Base-by-base conservation (phyloP, 2,329 filamentous ascomycete genomes). In the Aureobasidium leucospermi region DNA sequence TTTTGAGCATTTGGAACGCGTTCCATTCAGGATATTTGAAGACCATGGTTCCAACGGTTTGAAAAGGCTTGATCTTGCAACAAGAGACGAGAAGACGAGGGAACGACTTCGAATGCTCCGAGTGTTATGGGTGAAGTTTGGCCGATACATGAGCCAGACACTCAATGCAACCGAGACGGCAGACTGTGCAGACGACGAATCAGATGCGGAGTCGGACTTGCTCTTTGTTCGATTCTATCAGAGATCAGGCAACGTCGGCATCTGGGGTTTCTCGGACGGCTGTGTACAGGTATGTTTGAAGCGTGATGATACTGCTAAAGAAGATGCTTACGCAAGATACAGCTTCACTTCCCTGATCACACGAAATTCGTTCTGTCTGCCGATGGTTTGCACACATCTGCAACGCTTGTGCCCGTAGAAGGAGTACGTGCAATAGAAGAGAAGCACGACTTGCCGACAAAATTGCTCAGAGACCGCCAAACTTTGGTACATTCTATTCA, bases 291-390 rank as follows among this genome's bases (percentile, higher is more conserved):
- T 86, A 76, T 65, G 74, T 61, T 59, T 58, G 0, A 11, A 28
- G 45, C 15, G 28, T n/a, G 16, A 29, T 39, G 34, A 9, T 5
- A 11, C 1, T 53, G 11, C 10, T 11, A 23, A n/a, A 31, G 32
- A 34, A 38, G 19, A 41, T 31, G 34, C 58, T 60, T 32, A 62
- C 51, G 41, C 29, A 7, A 51, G 23, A 23, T n/a, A 4, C 64
- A 90, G 82, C 89, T 93, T 74, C 93, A 94, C 74, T 94, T 94
- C 71, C 89, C 89, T 2, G 89, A 94, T 66, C 89, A 94, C 71
- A 93, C 89, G 61, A 94, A 94, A 74, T 82, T 94, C 58, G 86
- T 93, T 11, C 76, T 94, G 29, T 89, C 90, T 60, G 76, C 86
- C 1, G 83, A 87, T 32, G 89, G 87, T n/a, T 84, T 81, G 1